Conservation (phyloP, 306 rosid species). For the Rosa rugosa region DNA sequence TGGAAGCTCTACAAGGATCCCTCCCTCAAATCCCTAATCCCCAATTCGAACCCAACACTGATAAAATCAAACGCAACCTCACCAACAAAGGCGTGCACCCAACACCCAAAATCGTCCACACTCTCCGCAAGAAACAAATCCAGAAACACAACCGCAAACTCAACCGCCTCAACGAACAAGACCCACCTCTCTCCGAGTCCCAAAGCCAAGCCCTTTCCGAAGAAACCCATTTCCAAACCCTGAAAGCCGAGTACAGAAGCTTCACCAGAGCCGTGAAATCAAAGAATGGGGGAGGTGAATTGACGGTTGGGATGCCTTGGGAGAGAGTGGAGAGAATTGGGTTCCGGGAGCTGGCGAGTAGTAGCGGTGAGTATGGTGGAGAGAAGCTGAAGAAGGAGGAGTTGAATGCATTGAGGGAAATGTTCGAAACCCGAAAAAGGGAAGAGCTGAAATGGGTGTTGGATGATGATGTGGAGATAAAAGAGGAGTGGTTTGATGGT, state of each 20-base stretch:
- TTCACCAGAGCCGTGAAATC: slow-evolving; percentile 51
- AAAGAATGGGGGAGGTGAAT: neutral
- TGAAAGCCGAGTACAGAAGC: slow-evolving; percentile 54
- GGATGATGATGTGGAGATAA: slow-evolving; percentile 64
- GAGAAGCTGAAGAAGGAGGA: slow-evolving; percentile 66
- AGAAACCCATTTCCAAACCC: slow-evolving; percentile 50
- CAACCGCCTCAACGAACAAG: slow-evolving; percentile 33
- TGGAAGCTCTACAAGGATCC: slow-evolving; percentile 54
- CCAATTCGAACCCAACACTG: slow-evolving; percentile 64
- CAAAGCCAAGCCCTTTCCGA: slow-evolving; percentile 45
- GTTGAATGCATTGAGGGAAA: slow-evolving; percentile 52
- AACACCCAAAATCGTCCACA: slow-evolving; percentile 77
- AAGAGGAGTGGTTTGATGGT: slow-evolving; percentile 43
- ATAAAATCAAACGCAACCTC: slow-evolving; percentile 55
- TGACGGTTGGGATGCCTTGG: slow-evolving; percentile 78
- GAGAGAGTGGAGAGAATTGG: slow-evolving; percentile 47
- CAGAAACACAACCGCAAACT: slow-evolving; percentile 73
- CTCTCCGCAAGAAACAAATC: slow-evolving; percentile 73
- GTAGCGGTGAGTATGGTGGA: slow-evolving; percentile 34
- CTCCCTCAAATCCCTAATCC: slow-evolving; percentile 25
- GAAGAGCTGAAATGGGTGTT: slow-evolving; percentile 72
- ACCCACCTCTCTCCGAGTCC: slow-evolving; percentile 40
- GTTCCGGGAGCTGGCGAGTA: slow-evolving; percentile 43
- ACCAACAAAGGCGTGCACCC: slow-evolving; percentile 54
- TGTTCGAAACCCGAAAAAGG: slow-evolving; percentile 61